Evolutionary conservation across 257 asterid genomes (phyloP).

Genomic region (Agastache rugosa): DNA sequence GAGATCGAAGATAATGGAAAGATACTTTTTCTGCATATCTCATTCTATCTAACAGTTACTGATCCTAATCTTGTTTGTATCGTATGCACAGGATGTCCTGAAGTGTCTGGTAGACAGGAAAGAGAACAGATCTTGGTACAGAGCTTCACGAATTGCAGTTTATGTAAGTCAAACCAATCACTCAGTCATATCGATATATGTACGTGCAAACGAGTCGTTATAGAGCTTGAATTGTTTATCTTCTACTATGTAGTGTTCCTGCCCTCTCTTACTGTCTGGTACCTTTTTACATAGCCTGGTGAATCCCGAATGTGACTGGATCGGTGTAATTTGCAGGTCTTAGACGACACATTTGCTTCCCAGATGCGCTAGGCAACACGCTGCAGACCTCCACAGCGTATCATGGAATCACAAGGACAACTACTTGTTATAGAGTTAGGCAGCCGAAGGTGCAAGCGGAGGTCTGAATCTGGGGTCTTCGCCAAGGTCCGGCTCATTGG

Average conservation of each 20-base stretch:
- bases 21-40: no score
- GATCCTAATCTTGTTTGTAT: constrained; percentile 11
- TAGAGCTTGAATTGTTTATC: background rate
- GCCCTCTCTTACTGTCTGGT: no score
- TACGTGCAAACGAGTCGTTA: background rate
- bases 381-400: constrained; percentile 74
- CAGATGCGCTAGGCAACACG: constrained; percentile 87
- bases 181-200: constrained; percentile 35
- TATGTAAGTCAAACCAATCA: constrained; percentile 57
- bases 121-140: constrained; percentile 81
- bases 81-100: constrained; percentile 67
- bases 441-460: background rate
- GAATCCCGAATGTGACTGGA: background rate
- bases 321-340: constrained; percentile 46
- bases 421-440: constrained; percentile 58
- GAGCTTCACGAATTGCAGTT: constrained; percentile 80
- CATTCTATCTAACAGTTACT: background rate
- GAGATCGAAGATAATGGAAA: no score
- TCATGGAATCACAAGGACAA: constrained; percentile 73
- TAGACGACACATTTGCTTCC: constrained; percentile 84
- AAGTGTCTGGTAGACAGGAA: constrained; percentile 74
- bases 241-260: no score
- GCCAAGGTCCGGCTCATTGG: background rate
- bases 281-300: no score
- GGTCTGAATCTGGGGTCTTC: background rate